Evolutionary conservation across 352 stramenopile species (phyloP).

Genomic region (Globisporangium barbulae): DNA sequence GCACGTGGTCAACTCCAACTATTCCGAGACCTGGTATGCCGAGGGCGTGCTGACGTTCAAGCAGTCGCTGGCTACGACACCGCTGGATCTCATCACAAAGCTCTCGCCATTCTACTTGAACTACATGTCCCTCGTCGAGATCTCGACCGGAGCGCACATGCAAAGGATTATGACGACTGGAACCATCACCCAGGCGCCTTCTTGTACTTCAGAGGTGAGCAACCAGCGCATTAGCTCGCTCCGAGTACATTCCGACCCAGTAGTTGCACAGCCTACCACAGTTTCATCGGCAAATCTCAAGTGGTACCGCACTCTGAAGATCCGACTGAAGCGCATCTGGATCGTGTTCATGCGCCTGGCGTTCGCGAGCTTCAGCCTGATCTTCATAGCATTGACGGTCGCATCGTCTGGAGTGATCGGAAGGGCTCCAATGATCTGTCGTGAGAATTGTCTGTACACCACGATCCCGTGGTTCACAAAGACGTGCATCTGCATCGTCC

Average conservation of each 20-base stretch:
- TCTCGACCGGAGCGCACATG: neutral
- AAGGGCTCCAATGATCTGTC: neutral
- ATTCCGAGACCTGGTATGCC: constrained; percentile 5
- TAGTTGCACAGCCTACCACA: too few species aligned
- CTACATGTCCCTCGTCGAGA: constrained; percentile 13
- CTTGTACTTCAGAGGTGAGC: too few species aligned
- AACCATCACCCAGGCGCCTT: too few species aligned
- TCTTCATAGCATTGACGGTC: neutral
- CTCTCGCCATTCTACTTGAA: constrained; percentile 11
- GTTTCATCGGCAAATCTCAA: too few species aligned
- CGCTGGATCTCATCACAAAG: constrained; percentile 1
- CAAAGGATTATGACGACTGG: neutral
- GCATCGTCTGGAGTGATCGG: neutral
- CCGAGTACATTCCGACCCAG: too few species aligned
- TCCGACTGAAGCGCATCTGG: neutral
- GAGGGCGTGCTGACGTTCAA: constrained; percentile 14
- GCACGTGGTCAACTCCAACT: constrained; percentile 7
- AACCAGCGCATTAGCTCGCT: neutral
- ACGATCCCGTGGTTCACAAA: neutral
- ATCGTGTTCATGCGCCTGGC: neutral
- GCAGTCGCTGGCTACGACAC: constrained; percentile 9
- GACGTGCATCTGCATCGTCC: constrained; percentile 4
- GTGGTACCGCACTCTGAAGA: too few species aligned
- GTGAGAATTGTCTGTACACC: neutral
- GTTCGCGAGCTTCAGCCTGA: neutral